Conservation (phyloP, 805 yeast genomes). For the Kuraishia ogatae region DNA sequence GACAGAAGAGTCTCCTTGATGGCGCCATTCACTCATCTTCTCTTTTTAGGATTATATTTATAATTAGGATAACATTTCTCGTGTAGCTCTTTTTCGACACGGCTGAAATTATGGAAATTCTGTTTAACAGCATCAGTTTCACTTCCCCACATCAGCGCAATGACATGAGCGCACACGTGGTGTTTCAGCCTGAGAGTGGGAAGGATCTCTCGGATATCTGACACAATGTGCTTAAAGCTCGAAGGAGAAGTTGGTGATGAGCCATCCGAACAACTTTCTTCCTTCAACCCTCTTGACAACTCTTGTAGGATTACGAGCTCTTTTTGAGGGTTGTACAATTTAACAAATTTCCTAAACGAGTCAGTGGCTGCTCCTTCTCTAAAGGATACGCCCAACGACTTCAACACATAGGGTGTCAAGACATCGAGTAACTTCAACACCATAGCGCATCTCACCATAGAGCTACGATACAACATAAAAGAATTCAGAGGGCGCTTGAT, state of each 20-base stretch:
- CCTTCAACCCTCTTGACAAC: slow-evolving; percentile 3
- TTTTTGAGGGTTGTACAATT: slow-evolving; percentile 9
- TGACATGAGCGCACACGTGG: slow-evolving; percentile 30
- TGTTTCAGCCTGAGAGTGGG: slow-evolving; percentile 26
- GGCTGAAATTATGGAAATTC: slow-evolving; percentile 27
- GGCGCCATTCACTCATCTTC: neutral
- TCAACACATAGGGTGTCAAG: slow-evolving; percentile 11
- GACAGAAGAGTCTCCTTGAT: neutral
- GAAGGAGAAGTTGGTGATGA: neutral
- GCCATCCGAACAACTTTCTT: slow-evolving; percentile 5
- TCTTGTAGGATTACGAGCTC: slow-evolving; percentile 9
- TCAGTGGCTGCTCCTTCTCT: neutral
- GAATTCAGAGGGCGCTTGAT: slow-evolving; percentile 39
- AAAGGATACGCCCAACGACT: slow-evolving; percentile 9
- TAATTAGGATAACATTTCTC: slow-evolving; percentile 32
- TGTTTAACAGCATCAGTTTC: slow-evolving; percentile 27
- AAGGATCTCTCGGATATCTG: slow-evolving; percentile 8
- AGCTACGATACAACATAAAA: slow-evolving; percentile 36
- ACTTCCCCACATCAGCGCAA: slow-evolving; percentile 37
- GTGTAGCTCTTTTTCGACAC: slow-evolving; percentile 32
- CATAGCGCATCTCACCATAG: slow-evolving; percentile 32
- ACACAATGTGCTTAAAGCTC: neutral
- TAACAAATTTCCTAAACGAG: slow-evolving; percentile 1
- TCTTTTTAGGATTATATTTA: slow-evolving; percentile 27
- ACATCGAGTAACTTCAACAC: slow-evolving; percentile 15